A percentile compares a stretch with the other conserved stretches of the same genome.
phyloP scores from a whole-genome alignment of 345 rosid genomes.

The Isatis tinctoria region DNA sequence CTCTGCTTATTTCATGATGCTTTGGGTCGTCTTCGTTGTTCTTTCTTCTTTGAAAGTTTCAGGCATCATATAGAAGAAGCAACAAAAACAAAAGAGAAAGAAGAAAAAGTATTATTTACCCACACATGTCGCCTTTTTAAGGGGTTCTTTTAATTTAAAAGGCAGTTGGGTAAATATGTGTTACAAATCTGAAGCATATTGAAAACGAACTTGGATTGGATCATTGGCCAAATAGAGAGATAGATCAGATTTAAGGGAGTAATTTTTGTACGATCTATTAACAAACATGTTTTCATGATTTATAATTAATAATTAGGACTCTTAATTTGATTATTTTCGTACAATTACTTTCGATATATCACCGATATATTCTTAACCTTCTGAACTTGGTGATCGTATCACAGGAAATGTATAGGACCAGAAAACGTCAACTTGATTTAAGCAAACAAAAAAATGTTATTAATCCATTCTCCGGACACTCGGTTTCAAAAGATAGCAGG shows the following conservation, averaged over 20 bases:
- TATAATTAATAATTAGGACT: not conserved
- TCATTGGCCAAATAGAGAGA: not conserved
- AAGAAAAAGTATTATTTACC: not conserved
- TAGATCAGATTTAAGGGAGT: not conserved
- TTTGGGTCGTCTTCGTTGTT: conserved; percentile 72
- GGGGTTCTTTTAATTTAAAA: not conserved
- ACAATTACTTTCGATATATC: not conserved
- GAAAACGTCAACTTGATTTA: not conserved
- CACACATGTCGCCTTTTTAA: not conserved
- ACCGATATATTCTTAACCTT: not conserved
- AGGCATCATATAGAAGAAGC: conserved; percentile 46
- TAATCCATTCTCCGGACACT: not conserved
- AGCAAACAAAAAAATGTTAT: not conserved
- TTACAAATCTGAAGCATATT: not conserved
- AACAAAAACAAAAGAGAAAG: not conserved
- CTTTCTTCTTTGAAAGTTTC: conserved; percentile 69
- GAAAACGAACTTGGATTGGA: not conserved
- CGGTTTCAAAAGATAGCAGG: conserved; percentile 7
- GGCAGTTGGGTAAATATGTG: conserved; percentile 3
- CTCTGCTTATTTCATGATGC: conserved; percentile 59
- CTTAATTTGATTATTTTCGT: not conserved
- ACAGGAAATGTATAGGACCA: not conserved
- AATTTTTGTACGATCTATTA: not conserved
- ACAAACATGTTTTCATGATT: not conserved
- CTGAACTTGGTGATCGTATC: not conserved